These are phyloP conservation scores for Tylopilus felleus DNA, from an alignment of 768 basidiomycete species.

Conservation along the genomic window DNA sequence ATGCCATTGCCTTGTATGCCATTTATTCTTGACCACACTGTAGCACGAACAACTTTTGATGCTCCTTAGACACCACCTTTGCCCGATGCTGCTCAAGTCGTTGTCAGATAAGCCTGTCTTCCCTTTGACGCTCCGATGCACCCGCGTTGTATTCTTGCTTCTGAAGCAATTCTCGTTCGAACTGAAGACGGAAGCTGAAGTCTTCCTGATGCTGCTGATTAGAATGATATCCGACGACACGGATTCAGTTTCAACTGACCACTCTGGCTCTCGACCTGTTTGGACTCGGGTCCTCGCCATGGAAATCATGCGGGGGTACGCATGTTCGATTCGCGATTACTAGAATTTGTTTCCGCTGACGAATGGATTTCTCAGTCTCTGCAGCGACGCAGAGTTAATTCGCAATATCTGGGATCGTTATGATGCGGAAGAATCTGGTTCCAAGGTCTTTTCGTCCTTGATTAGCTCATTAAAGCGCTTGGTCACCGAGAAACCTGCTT, in stretches of 20 bases:
- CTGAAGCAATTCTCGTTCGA: constrained; percentile 87
- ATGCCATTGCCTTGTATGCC: not conserved
- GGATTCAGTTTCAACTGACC: constrained; percentile 27
- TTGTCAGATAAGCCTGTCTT: constrained; percentile 82
- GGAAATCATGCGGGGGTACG: constrained; percentile 87
- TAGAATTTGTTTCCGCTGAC: not conserved
- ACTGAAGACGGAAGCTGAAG: constrained; percentile 79
- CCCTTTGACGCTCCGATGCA: constrained; percentile 85
- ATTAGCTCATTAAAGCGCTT: constrained; percentile 83
- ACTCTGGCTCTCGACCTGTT: constrained; percentile 45
- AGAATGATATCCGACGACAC: constrained; percentile 58
- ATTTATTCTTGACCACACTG: not conserved
- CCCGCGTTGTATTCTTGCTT: constrained; percentile 89
- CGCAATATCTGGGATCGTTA: constrained; percentile 78
- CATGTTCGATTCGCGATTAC: not conserved
- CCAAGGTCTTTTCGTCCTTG: constrained; percentile 73
- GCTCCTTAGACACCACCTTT: constrained; percentile 86
- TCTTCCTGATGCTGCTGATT: constrained; percentile 75
- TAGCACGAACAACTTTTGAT: constrained; percentile 82
- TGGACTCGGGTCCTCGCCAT: constrained; percentile 93
- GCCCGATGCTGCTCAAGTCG: constrained; percentile 82
- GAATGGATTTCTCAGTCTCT: constrained; percentile 46
- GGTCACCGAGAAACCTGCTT: constrained; percentile 81
- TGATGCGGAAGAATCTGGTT: constrained; percentile 56
- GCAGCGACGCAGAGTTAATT: constrained; percentile 76